Evolutionary conservation across 495 filamentous ascomycete genomes (phyloP), one percentile per base, ranked within the genome.

Genomic region (Haplographium delicatum): DNA sequence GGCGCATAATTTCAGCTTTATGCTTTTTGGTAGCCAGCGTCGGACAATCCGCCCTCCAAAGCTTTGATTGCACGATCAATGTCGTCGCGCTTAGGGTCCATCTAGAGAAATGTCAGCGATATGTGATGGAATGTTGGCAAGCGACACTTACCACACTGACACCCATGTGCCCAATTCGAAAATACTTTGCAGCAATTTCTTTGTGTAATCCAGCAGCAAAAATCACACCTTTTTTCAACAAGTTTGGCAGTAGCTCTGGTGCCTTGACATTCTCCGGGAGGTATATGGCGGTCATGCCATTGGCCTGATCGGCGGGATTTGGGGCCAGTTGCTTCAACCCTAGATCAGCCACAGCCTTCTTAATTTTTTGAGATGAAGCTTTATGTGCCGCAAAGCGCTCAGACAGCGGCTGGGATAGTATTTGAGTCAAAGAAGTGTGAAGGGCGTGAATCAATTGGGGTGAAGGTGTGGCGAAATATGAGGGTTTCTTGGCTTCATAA

Each of bases 211-310:
- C 93, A 42, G 86, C 91, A 44, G 93, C 93, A 61, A 96, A 96
- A 45, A 98, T 81, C 5, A 97, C 89, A 11, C 89, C 90, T 63
- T 85, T 91, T 70, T 91, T 90, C 50, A 91, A 65, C 48, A 98
- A 72, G 54, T 82, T 89, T 4, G 93, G 91, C 38, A 98, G 72
- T 10, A 98, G 69, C 45, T 95, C 87, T 4, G 89, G 74, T 10
- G 84, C 81, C 53, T 82, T 77, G 24, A 98, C 74, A 25, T 75
- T 84, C 47, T 96, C 87, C 2, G 93, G 93, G 41, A 98, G 78
- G 67, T 91, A 96, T 53, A 97, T 90, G 41, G 93, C 91, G 10
- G 93, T 96, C 93, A 98, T 98, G 62, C 86, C 89, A 62, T 94
- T 91, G 23, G 93, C 89, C 74, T 96, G 93, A 64, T 91, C 84